Base-by-base conservation (phyloP, 371 early-diverging fungal species). In the Rhizomucor miehei region DNA sequence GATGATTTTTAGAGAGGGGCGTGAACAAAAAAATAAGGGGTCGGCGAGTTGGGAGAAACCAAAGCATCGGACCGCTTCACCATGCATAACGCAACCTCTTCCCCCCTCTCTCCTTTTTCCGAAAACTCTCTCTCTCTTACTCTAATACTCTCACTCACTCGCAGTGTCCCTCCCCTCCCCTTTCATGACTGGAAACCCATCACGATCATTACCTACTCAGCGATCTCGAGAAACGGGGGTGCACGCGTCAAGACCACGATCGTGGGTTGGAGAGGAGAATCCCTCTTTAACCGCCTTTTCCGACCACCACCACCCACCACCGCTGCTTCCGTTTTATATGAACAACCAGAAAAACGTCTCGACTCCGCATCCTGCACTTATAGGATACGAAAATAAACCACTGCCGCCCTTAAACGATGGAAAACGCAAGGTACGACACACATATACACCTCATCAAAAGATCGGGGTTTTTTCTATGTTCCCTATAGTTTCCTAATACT, bases 331-430 rank as follows among this genome's bases (percentile, higher is more conserved):
- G 38, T 47, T 49, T 2, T 5, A 29, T 29, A 8, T 29, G 29
- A 8, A 3, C 58, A 45, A 14, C 52, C 58, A 29, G 45, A 52
- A 37, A 37, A 52, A 14, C 20, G 23, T 21, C n/a, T 40, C 23
- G 49, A 58, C 58, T 3, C 58, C 58, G 1, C 52, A 58, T 39
- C 58, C 58, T 0, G 35, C 58, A 3, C 34, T 58, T 1, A 38
- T 44, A 13, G 36, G 44, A 40, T 41, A 49, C 29, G 43, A 56
- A 41, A 44, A 46, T 19, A 54, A 54, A 38, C 47, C 54, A 19
- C 23, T 46, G 20, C 47, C 54, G 2, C 16, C 41, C 19, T 41
- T 19, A 23, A 20, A 19, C 12, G 16, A 41, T 11, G 41, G 14
- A 14, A 14, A 41, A 41, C 14, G 19, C 16, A 41, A 10, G 17